phyloP scores from a whole-genome alignment of 2,329 filamentous ascomycete species.

The Calonectria naviculata region DNA sequence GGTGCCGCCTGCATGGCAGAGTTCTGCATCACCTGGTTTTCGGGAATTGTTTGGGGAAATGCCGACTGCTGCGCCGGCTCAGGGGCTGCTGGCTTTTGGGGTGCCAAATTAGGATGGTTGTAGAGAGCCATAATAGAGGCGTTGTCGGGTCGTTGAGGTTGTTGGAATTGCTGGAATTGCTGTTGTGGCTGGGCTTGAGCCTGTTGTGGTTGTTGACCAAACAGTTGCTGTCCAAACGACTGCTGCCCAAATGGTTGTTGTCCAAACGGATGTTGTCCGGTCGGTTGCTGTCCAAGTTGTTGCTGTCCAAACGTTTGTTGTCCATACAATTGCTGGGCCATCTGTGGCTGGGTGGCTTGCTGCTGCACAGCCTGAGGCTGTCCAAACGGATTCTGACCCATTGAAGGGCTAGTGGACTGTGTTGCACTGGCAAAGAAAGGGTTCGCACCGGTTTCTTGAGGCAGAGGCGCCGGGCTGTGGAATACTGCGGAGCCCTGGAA shows the following conservation, averaged over 20 bases:
- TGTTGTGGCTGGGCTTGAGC: slow-evolving; percentile 28
- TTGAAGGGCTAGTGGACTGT: slow-evolving; percentile 42
- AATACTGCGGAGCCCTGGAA: slow-evolving; percentile 49
- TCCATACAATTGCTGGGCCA: background rate
- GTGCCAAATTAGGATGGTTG: slow-evolving; percentile 67
- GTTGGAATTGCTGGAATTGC: slow-evolving; percentile 48
- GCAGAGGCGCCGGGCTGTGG: slow-evolving; percentile 40
- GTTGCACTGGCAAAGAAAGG: slow-evolving; percentile 49
- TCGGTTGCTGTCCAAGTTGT: slow-evolving; percentile 9
- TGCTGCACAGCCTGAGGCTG: slow-evolving; percentile 36
- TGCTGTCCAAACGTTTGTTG: slow-evolving; percentile 30
- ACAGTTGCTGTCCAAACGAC: slow-evolving; percentile 37
- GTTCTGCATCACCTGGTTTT: slow-evolving; percentile 40
- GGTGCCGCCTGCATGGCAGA: slow-evolving; percentile 37
- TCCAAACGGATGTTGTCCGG: slow-evolving; percentile 38
- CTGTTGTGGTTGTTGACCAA: slow-evolving; percentile 33
- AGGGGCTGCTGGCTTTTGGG: slow-evolving; percentile 49
- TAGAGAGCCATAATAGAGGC: slow-evolving; percentile 82
- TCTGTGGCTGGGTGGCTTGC: slow-evolving; percentile 10
- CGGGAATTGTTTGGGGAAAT: slow-evolving; percentile 42
- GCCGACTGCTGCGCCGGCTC: slow-evolving; percentile 40
- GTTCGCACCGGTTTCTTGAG: slow-evolving; percentile 45
- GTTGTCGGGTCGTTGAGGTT: slow-evolving; percentile 70
- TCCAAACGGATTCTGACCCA: slow-evolving; percentile 41
- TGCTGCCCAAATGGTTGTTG: slow-evolving; percentile 34